A percentile compares a stretch with the other conserved stretches of the same genome.
Evolutionary conservation across 805 yeast genomes (phyloP).

Genomic region (Teunomyces tritomae): DNA sequence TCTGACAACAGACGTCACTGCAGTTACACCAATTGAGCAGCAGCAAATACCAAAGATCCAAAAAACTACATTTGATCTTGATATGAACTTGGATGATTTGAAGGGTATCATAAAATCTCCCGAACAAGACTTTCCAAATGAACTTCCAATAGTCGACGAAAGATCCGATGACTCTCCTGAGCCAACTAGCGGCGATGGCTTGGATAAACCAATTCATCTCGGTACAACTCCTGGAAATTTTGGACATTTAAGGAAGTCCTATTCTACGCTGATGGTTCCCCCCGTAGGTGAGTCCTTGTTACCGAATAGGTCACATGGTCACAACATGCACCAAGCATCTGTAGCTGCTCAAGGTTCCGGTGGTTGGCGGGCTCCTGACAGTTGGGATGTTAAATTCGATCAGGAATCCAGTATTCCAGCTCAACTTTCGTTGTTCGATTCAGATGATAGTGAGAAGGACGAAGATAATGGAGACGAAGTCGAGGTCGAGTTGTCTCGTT

Average conservation of each 20-base stretch:
- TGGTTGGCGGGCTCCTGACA: slow-evolving; percentile 47
- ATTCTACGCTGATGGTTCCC: slow-evolving; percentile 5
- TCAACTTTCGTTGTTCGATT: slow-evolving; percentile 10
- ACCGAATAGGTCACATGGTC: not conserved
- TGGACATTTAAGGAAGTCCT: slow-evolving; percentile 5
- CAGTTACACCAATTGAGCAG: slow-evolving; percentile 9
- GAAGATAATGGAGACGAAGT: slow-evolving; percentile 7
- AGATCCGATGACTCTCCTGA: not conserved
- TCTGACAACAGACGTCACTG: slow-evolving; percentile 5
- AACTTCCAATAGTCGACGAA: not conserved
- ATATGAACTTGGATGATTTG: slow-evolving; percentile 50
- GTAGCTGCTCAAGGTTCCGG: slow-evolving; percentile 9
- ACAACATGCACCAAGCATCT: not conserved
- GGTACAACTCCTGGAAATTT: not conserved
- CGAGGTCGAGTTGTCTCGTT: slow-evolving; percentile 3
- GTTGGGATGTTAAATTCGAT: slow-evolving; percentile 45
- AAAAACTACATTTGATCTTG: slow-evolving; percentile 33
- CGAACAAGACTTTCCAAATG: not conserved
- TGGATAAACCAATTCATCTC: not conserved
- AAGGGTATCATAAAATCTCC: slow-evolving; percentile 45
- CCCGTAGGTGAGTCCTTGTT: not conserved
- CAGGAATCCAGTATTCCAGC: slow-evolving; percentile 1
- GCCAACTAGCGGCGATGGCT: not conserved
- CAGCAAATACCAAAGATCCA: slow-evolving; percentile 1
- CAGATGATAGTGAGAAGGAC: slow-evolving; percentile 15